Percentiles rank a stretch among this genome's conserved stretches.
Evolutionary conservation across 768 basidiomycete species (phyloP).

Genomic region (Serendipita sp.): DNA sequence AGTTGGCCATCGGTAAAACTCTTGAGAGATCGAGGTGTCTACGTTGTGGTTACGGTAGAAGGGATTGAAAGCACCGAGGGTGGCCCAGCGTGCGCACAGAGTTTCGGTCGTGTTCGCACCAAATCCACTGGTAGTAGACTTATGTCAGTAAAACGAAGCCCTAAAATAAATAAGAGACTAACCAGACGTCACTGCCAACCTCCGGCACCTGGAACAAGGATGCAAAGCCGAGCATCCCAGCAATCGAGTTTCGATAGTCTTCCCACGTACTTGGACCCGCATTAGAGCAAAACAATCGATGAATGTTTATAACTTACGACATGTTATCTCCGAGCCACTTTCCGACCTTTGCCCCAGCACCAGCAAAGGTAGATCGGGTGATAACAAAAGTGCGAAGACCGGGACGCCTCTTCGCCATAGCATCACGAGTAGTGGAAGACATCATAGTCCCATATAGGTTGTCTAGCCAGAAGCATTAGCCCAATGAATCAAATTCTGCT

Average conservation of each 20-base stretch:
- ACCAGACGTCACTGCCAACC: conserved; percentile 30
- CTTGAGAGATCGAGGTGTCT: too few species aligned
- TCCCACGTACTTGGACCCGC: conserved; percentile 29
- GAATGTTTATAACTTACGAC: conserved; percentile 20
- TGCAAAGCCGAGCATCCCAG: conserved; percentile 19
- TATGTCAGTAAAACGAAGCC: background rate
- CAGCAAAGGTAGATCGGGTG: conserved; percentile 18
- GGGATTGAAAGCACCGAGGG: too few species aligned
- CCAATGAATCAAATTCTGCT: background rate
- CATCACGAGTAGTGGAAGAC: conserved; percentile 45
- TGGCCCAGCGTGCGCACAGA: too few species aligned
- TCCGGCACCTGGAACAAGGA: conserved; percentile 62
- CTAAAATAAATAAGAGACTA: background rate
- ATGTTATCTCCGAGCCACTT: conserved; percentile 15
- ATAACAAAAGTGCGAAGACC: conserved; percentile 42
- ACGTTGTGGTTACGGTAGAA: too few species aligned
- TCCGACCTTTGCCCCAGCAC: conserved; percentile 12
- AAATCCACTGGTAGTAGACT: conserved; percentile 7
- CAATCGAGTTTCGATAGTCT: conserved; percentile 13
- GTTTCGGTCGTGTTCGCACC: background rate
- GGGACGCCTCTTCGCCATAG: conserved; percentile 34
- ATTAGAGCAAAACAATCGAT: conserved; percentile 35
- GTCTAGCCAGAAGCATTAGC: conserved; percentile 24
- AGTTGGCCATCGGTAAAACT: too few species aligned
- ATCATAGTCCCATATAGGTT: conserved; percentile 61